phyloP scores from a whole-genome alignment of 345 rosid genomes.

The Mangifera indica region DNA sequence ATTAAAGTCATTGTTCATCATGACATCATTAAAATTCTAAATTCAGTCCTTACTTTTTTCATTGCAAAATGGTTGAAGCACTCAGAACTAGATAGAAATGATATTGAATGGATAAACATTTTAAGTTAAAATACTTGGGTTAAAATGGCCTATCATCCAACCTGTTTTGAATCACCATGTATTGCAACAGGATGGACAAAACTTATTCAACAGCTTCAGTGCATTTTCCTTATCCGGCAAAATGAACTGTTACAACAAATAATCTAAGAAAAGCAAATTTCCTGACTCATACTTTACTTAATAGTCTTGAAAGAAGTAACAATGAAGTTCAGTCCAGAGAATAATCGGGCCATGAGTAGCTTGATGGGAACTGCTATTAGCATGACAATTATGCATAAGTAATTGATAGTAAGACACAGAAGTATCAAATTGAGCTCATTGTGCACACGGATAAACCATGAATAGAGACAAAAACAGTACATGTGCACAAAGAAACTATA shows the following conservation, averaged over 20 bases:
- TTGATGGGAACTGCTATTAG: not conserved
- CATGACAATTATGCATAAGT: not conserved
- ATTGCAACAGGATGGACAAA: not conserved
- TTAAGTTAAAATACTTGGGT: not conserved
- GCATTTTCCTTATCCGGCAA: not conserved
- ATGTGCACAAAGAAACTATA: not conserved
- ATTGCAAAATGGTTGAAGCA: not conserved
- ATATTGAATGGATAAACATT: not conserved
- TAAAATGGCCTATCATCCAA: not conserved
- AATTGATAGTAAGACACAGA: not conserved
- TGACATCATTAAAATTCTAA: not conserved
- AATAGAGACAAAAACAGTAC: conserved; percentile 4
- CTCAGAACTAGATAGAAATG: not conserved
- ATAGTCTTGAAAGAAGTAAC: not conserved
- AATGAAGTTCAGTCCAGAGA: not conserved
- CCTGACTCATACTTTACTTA: not conserved
- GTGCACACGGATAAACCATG: not conserved
- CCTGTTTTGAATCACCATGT: not conserved
- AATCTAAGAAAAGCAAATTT: not conserved
- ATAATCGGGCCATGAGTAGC: not conserved
- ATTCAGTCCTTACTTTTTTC: not conserved
- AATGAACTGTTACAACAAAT: not conserved
- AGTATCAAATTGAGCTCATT: not conserved
- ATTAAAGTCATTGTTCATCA: not conserved
- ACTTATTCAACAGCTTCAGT: not conserved